Evolutionary conservation across 1,139 yeast genomes (phyloP), one percentile per base, ranked within the genome.

Genomic region (Yamadazyma buinensis): DNA sequence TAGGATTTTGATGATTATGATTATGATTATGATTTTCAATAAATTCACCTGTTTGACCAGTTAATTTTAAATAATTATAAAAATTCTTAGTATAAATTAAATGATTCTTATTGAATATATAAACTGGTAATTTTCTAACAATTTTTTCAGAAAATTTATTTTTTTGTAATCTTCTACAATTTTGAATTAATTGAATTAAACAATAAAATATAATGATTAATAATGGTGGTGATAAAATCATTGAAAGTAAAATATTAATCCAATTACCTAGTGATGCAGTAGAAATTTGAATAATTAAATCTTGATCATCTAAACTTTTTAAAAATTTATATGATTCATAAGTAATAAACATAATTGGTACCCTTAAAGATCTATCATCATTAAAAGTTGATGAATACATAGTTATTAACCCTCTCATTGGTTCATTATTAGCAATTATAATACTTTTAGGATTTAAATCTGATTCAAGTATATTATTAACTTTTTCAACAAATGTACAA

Each of bases 191-290:
- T 26, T 64, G 52, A 15, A 69, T 55, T 12, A 56, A 33, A 13
- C 59, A 45, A 42, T 67, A 68, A 40, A 65, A 60, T 12, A 63
- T 30, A 11, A 68, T 46, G 19, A 69, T 65, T 34, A 69, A 44
- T 15, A 69, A 46, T 0, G 75, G 75, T 1, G 75, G 75, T 12
- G 72, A 66, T 12, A 68, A 48, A 11, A 67, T 55, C 67, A 68
- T 63, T 29, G 72, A 67, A 12, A 67, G 41, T 14, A 67, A 40
- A 15, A 68, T 47, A 41, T 61, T 65, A 35, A 65, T 39, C 70
- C 73, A 67, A 37, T 61, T 59, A 12, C 71, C 72, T 20, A 67
- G 45, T 3, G 65, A 48, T 2, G 67, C 65, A 0, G 75, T 67
- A 7, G 49, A 41, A 10, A 68, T 41, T 1, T 41, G 38, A 15